Conservation (phyloP, 169 alveolate species). For the Cryptosporidium parvum region DNA sequence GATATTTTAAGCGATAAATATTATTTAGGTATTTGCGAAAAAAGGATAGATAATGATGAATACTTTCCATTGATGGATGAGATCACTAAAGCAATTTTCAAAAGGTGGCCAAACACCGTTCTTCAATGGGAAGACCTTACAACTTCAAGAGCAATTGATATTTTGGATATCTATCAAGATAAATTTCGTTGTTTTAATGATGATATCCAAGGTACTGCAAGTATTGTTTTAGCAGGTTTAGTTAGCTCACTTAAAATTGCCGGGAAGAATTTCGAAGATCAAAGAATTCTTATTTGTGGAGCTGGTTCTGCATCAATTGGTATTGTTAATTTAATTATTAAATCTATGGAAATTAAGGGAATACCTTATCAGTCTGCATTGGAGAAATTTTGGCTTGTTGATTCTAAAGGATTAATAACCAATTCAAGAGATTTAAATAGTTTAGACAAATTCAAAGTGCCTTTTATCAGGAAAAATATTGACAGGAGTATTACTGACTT, state of each 20-base stretch:
- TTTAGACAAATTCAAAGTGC: constrained; percentile 74
- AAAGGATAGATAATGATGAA: constrained; percentile 77
- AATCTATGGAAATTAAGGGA: constrained; percentile 74
- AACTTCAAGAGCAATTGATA: constrained; percentile 76
- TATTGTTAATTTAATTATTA: constrained; percentile 65
- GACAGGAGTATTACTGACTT: constrained; percentile 38
- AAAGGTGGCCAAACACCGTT: constrained; percentile 81
- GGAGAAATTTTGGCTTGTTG: constrained; percentile 78
- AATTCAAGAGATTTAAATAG: constrained; percentile 39
- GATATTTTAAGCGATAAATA: constrained; percentile 36
- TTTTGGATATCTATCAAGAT: constrained; percentile 74
- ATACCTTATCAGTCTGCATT: constrained; percentile 24
- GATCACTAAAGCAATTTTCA: constrained; percentile 70
- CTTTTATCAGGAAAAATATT: constrained; percentile 67
- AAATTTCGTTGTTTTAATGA: constrained; percentile 81
- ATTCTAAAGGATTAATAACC: constrained; percentile 80
- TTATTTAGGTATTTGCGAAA: constrained; percentile 77
- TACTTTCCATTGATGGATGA: constrained; percentile 79
- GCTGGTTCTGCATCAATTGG: constrained; percentile 84
- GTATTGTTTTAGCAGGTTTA: constrained; percentile 81
- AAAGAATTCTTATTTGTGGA: constrained; percentile 80
- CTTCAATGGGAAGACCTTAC: constrained; percentile 81
- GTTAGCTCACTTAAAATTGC: constrained; percentile 67
- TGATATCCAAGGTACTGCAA: constrained; percentile 83
- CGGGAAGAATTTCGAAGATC: constrained; percentile 63